Conservation (phyloP, 2,329 filamentous ascomycete genomes). For the Didymella exigua region DNA sequence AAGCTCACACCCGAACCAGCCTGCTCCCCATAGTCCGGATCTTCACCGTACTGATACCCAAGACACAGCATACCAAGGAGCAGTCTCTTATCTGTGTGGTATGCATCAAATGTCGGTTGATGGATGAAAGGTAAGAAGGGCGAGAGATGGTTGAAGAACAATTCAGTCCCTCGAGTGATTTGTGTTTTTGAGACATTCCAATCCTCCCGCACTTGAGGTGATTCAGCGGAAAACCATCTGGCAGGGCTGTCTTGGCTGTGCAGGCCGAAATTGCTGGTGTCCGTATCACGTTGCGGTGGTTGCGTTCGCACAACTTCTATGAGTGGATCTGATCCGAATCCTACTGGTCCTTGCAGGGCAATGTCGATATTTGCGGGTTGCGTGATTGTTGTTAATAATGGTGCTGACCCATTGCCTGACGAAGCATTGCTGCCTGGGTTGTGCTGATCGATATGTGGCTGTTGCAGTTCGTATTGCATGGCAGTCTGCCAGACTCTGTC, state of each 20-base stretch:
- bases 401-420: background rate
- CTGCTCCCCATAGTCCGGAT: constrained; percentile 18
- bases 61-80: constrained; percentile 25
- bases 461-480: background rate
- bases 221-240: constrained; percentile 9
- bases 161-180: constrained; percentile 11
- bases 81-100: constrained; percentile 7
- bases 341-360: background rate
- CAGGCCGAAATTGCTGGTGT: constrained; percentile 2
- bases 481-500: background rate
- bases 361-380: background rate
- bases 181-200: constrained; percentile 19
- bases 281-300: background rate
- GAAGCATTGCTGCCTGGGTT: background rate
- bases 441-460: background rate
- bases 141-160: constrained; percentile 22
- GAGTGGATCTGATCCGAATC: background rate
- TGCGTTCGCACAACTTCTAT: background rate
- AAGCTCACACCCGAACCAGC: constrained; percentile 16
- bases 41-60: constrained; percentile 27
- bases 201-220: constrained; percentile 9
- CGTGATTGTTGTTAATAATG: background rate
- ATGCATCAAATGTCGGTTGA: constrained; percentile 21
- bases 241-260: constrained; percentile 20
- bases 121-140: constrained; percentile 21